Conservation (phyloP, 371 early-diverging fungal species). For the Mortierella sp. region DNA sequence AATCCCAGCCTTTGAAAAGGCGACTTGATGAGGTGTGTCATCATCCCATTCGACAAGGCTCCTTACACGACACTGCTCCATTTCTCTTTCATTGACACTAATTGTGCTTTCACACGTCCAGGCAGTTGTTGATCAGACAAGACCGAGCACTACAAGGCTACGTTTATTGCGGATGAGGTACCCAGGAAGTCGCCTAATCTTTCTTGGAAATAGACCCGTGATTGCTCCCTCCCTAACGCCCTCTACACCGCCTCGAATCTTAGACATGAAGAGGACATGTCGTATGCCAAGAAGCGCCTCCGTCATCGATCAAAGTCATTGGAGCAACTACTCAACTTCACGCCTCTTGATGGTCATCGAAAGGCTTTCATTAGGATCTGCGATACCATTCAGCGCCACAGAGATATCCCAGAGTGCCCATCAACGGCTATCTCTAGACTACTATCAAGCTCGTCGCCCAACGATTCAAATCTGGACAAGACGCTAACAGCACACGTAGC, state of each 20-base stretch:
- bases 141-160: neutral
- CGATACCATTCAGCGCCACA: slow-evolving; percentile 17
- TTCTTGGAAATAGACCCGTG: no score
- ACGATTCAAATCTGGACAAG: neutral
- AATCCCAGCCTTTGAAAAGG: neutral
- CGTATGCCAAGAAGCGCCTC: neutral
- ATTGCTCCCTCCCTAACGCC: neutral
- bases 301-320: neutral
- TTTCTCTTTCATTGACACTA: no score
- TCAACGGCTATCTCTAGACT: slow-evolving; percentile 7
- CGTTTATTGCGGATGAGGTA: neutral
- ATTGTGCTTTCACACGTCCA: no score
- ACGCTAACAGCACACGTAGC: slow-evolving; percentile 8
- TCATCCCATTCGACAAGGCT: neutral
- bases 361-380: slow-evolving; percentile 35
- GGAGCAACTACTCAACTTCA: neutral
- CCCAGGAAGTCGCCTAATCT: no score
- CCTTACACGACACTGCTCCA: no score
- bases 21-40: slow-evolving; percentile 9
- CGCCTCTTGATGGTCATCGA: slow-evolving; percentile 8
- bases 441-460: neutral
- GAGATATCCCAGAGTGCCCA: slow-evolving; percentile 12
- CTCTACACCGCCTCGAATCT: neutral
- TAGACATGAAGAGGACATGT: slow-evolving; percentile 7
- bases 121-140: no score